Percentiles rank a stretch among this genome's conserved stretches.
Conservation (phyloP, 1,284 basidiomycete genomes). For the Naganishia albida region DNA sequence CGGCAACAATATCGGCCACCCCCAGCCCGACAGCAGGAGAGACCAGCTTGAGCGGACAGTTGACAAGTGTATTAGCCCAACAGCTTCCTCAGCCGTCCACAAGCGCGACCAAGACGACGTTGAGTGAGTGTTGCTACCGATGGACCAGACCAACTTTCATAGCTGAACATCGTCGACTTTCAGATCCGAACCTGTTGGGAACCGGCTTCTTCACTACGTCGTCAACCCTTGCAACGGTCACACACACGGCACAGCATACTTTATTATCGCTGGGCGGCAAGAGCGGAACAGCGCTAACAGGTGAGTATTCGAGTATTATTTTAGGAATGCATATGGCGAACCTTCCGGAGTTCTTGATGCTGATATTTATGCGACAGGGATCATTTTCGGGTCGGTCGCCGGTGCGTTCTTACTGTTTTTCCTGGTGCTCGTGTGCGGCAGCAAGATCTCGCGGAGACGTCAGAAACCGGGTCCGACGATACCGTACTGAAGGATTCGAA, state of each 20-base stretch:
- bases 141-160: too few species aligned
- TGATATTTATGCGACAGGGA: not conserved
- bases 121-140: too few species aligned
- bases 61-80: too few species aligned
- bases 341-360: not conserved
- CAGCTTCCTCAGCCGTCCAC: too few species aligned
- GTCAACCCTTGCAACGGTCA: not conserved
- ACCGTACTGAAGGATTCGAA: too few species aligned
- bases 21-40: too few species aligned
- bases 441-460: not conserved
- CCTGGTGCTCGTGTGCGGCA: not conserved
- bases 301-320: not conserved
- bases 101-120: too few species aligned
- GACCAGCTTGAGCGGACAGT: too few species aligned
- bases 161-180: too few species aligned
- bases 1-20: too few species aligned
- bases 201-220: not conserved
- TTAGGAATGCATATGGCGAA: not conserved
- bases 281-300: not conserved
- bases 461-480: too few species aligned
- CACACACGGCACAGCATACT: not conserved
- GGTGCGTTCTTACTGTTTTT: not conserved
- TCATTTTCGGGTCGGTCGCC: not conserved
- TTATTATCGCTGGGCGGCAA: not conserved
- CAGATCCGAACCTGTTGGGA: too few species aligned